Conservation (phyloP, 257 asterid species). For the Ligustrum vulgare region DNA sequence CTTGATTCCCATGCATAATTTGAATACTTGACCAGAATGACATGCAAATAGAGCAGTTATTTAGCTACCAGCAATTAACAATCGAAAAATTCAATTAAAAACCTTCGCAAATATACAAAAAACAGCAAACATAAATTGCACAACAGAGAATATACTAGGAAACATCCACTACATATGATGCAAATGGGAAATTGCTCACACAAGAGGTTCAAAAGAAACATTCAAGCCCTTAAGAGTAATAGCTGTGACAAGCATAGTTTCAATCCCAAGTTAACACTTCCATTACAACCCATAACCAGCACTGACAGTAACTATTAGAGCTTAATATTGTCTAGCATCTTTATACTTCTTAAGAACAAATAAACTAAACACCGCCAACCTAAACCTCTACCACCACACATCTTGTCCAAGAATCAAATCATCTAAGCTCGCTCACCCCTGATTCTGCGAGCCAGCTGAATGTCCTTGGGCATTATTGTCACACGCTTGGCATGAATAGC, state of each 20-base stretch:
- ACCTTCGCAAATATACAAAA: background rate
- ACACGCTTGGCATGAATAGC: constrained; percentile 69
- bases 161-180: background rate
- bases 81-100: background rate
- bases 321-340: constrained; percentile 15
- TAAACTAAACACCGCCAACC: constrained; percentile 24
- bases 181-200: background rate
- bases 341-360: constrained; percentile 5
- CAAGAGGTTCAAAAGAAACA: background rate
- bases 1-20: background rate
- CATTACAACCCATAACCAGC: background rate
- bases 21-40: background rate
- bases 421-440: constrained; percentile 58
- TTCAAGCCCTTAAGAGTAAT: background rate
- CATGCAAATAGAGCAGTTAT: background rate
- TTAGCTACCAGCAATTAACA: background rate
- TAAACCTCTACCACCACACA: constrained; percentile 6
- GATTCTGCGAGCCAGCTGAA: constrained; percentile 62
- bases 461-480: constrained; percentile 55
- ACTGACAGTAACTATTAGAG: constrained; percentile 21
- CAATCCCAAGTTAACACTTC: background rate
- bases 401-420: background rate
- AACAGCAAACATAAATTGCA: background rate
- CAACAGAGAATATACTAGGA: background rate
- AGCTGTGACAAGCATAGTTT: constrained; percentile 7